Conservation (phyloP, 495 filamentous ascomycete genomes). For the Oidiodendron maius region DNA sequence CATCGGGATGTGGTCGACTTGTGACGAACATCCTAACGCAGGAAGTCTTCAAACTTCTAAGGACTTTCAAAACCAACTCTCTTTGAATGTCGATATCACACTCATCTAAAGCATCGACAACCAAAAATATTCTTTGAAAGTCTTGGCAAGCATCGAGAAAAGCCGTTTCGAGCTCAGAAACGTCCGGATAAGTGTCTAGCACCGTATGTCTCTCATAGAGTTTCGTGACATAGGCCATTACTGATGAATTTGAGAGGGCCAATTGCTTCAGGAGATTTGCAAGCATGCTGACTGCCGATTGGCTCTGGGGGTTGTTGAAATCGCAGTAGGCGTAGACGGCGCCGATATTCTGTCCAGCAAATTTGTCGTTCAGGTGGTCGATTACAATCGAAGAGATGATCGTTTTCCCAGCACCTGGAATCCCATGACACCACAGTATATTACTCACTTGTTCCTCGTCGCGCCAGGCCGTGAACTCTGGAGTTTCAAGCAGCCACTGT, state of each 20-base stretch:
- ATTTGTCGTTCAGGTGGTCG: neutral
- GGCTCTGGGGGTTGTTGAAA: neutral
- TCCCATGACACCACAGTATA: too few species aligned
- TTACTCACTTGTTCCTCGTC: too few species aligned
- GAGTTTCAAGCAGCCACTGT: too few species aligned
- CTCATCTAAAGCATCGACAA: constrained; percentile 50
- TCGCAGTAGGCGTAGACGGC: constrained; percentile 6
- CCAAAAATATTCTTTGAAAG: constrained; percentile 29
- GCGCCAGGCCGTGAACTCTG: too few species aligned
- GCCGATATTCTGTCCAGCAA: neutral
- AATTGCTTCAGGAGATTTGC: constrained; percentile 32
- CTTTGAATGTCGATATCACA: too few species aligned
- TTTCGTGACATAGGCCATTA: constrained; percentile 20
- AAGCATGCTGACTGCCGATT: constrained; percentile 17
- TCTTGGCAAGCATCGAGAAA: constrained; percentile 18
- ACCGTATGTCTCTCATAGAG: constrained; percentile 21
- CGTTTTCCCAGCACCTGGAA: neutral
- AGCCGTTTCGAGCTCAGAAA: constrained; percentile 17
- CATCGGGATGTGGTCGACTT: too few species aligned
- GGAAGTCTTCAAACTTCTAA: too few species aligned
- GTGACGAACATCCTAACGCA: too few species aligned
- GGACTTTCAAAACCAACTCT: too few species aligned
- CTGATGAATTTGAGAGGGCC: neutral
- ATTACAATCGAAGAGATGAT: neutral
- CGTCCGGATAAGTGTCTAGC: constrained; percentile 19